phyloP scores from a whole-genome alignment of 2,329 filamentous ascomycete genomes.

The Knoxdaviesia proteae region DNA sequence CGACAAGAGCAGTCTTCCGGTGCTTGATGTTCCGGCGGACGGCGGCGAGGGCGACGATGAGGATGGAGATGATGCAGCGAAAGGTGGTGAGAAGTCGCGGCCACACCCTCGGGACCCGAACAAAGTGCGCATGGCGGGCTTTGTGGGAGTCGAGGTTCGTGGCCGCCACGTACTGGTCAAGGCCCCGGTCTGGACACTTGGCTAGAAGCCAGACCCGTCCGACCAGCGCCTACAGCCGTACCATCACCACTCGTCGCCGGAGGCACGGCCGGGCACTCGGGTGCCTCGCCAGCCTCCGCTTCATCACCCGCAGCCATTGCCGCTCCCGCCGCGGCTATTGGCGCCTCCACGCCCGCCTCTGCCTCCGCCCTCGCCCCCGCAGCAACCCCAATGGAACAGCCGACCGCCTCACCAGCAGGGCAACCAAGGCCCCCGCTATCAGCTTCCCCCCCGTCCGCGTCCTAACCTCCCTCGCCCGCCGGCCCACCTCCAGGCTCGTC shows the following conservation, averaged over 20 bases:
- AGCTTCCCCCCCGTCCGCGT: too few species aligned
- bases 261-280: too few species aligned
- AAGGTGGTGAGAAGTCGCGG: conserved; percentile 5
- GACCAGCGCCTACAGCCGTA: conserved; percentile 1
- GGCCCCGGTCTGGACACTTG: conserved; percentile 49
- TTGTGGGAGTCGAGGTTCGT: conserved; percentile 53
- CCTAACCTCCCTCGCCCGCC: too few species aligned
- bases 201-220: conserved; percentile 8
- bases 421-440: too few species aligned
- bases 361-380: too few species aligned
- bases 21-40: conserved; percentile 15
- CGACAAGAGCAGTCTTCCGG: conserved; percentile 50
- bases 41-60: conserved; percentile 17
- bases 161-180: conserved; percentile 57
- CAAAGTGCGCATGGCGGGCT: conserved; percentile 55
- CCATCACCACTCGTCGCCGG: background rate
- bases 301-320: too few species aligned
- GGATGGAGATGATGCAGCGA: conserved; percentile 15
- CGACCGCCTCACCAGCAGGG: too few species aligned
- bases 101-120: conserved; percentile 18
- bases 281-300: too few species aligned
- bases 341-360: too few species aligned
- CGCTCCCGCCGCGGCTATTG: too few species aligned
- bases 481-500: too few species aligned
- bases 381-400: too few species aligned